Percentiles rank a stretch among this genome's conserved stretches.
Conservation (phyloP, 139 green algal species). For the Chlamydomonas schloesseri region DNA sequence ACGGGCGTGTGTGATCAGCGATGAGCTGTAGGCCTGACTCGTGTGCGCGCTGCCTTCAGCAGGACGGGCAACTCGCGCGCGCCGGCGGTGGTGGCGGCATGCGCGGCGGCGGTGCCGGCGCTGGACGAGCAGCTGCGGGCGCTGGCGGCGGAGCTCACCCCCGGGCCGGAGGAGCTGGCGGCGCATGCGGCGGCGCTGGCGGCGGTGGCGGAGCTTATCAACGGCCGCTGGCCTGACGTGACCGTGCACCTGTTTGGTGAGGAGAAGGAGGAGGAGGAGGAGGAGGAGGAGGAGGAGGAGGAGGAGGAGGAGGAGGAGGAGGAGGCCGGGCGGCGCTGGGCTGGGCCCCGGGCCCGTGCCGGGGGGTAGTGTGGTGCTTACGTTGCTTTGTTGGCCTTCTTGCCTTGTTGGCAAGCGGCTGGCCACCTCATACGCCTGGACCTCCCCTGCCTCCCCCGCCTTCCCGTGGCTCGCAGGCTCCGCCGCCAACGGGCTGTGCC, state of each 20-base stretch:
- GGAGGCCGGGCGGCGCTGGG: no score
- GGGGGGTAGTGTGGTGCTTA: no score
- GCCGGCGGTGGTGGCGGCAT: not conserved
- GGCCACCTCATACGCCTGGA: no score
- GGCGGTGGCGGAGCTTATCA: slow-evolving; percentile 57
- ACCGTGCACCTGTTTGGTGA: slow-evolving; percentile 60
- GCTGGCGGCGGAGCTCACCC: slow-evolving; percentile 63
- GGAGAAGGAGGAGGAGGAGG: not conserved
- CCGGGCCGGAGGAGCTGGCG: slow-evolving; percentile 58
- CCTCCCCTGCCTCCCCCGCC: no score
- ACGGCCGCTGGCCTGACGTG: slow-evolving; percentile 56
- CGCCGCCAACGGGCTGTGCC: slow-evolving; percentile 75
- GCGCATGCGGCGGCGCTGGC: slow-evolving; percentile 58
- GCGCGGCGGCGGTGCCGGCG: not conserved
- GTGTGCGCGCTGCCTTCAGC: no score
- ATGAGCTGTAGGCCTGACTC: no score
- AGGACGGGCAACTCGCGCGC: slow-evolving; percentile 33
- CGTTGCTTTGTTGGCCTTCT: no score
- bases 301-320: no score
- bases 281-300: no score
- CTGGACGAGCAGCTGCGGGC: slow-evolving; percentile 52
- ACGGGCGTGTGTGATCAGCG: no score
- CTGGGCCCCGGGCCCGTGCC: no score
- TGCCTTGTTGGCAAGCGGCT: no score
- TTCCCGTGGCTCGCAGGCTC: slow-evolving; percentile 58